These are phyloP conservation scores for Rubia yunnanensis DNA, from an alignment of 257 asterid genomes.

Conservation along the genomic window DNA sequence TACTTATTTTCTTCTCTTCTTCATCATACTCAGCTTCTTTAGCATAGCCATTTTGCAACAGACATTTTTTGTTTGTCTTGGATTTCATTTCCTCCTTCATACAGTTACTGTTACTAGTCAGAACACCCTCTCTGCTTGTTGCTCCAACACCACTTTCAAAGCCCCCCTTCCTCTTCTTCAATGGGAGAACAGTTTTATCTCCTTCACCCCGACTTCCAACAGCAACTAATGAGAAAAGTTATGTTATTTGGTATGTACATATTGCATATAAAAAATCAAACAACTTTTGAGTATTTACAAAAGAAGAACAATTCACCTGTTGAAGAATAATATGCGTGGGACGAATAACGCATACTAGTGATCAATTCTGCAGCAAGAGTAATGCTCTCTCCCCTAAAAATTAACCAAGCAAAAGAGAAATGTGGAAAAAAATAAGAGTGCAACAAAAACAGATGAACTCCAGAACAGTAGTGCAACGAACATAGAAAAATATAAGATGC, in stretches of 20 bases:
- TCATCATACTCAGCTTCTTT: conserved; percentile 1
- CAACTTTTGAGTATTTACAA: background rate
- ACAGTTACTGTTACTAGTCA: background rate
- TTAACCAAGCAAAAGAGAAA: background rate
- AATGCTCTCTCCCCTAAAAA: conserved; percentile 30
- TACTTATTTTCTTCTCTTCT: background rate
- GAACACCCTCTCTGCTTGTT: conserved; percentile 9
- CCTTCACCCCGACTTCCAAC: conserved; percentile 24
- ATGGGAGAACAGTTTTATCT: conserved; percentile 40
- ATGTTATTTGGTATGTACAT: no score
- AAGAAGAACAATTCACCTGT: conserved; percentile 12
- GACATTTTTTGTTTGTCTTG: conserved; percentile 52
- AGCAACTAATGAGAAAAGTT: background rate
- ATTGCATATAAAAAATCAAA: background rate
- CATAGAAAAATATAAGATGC: conserved; percentile 14
- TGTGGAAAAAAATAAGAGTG: conserved; percentile 1
- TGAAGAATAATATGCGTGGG: conserved; percentile 19
- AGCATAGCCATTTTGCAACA: conserved; percentile 4
- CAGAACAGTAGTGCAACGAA: conserved; percentile 15
- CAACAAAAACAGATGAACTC: conserved; percentile 4
- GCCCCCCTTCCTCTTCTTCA: conserved; percentile 46
- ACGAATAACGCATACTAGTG: conserved; percentile 4
- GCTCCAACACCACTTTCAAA: conserved; percentile 11
- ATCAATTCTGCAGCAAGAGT: conserved; percentile 12
- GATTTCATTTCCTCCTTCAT: conserved; percentile 35